These are phyloP conservation scores for Yarrowia galli DNA, from an alignment of 1,139 yeast species.

Conservation along the genomic window DNA sequence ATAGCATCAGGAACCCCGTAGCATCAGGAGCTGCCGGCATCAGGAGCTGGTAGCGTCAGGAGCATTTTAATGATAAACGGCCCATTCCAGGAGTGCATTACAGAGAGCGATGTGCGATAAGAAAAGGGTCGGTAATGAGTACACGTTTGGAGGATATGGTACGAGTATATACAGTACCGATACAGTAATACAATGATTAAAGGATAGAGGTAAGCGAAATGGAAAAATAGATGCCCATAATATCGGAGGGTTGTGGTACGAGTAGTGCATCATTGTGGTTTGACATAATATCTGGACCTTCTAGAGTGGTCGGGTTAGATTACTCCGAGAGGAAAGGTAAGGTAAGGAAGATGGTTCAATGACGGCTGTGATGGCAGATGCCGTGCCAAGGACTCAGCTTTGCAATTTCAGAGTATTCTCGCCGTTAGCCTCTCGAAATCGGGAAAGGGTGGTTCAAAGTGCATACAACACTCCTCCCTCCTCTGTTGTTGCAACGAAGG, in stretches of 20 bases:
- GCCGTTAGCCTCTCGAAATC: no score
- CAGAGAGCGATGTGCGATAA: not conserved
- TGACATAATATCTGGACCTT: constrained; percentile 1
- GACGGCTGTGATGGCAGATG: no score
- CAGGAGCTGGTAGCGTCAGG: not conserved
- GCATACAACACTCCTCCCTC: no score
- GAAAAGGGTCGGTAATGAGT: constrained; percentile 6
- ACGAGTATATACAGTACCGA: not conserved
- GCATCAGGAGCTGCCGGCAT: not conserved
- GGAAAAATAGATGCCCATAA: not conserved
- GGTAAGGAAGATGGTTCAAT: no score
- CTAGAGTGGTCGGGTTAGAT: not conserved
- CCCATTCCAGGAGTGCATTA: not conserved
- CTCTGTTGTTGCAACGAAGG: no score
- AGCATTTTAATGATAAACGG: constrained; percentile 19
- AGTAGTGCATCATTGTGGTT: not conserved
- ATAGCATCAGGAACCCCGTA: not conserved
- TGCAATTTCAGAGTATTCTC: no score
- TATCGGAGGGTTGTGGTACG: not conserved
- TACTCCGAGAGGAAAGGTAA: no score
- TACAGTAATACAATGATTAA: constrained; percentile 14
- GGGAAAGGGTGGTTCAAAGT: no score
- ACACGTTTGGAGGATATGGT: not conserved
- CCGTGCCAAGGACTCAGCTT: no score
- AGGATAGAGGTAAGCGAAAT: not conserved